Conservation (phyloP, 1,284 basidiomycete species). For the Waitea zeae region DNA sequence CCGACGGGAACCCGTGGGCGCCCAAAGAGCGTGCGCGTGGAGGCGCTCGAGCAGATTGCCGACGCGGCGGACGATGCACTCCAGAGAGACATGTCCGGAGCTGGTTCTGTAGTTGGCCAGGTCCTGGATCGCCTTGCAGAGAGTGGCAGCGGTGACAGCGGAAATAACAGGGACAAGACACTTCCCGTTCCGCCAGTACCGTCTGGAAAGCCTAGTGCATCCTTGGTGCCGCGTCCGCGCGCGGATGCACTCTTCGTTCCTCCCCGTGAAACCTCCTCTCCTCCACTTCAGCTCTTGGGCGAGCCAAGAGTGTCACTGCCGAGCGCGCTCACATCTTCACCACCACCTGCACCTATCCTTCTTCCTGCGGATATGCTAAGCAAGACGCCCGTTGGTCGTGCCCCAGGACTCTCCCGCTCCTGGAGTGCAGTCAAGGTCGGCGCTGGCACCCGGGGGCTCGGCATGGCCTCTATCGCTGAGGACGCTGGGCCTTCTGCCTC, state of each 20-base stretch:
- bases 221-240: constrained; percentile 10
- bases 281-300: neutral
- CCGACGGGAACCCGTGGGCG: too few relatives aligned
- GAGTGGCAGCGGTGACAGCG: too few relatives aligned
- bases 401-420: neutral
- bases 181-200: constrained; percentile 37
- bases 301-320: neutral
- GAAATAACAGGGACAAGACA: constrained; percentile 35
- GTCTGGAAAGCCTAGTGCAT: constrained; percentile 14
- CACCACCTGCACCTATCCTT: too few relatives aligned
- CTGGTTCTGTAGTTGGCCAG: constrained; percentile 17
- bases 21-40: constrained; percentile 38
- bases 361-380: too few relatives aligned
- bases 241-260: constrained; percentile 16
- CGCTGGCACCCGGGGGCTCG: constrained; percentile 1
- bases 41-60: constrained; percentile 49
- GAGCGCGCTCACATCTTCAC: too few relatives aligned
- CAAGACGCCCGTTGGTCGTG: neutral
- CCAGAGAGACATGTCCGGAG: constrained; percentile 20
- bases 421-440: constrained; percentile 1
- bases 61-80: constrained; percentile 27
- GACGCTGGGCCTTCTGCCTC: too few relatives aligned
- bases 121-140: constrained; percentile 5
- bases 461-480: too few relatives aligned
- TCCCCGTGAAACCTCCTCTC: constrained; percentile 1